phyloP scores from a whole-genome alignment of 2,329 filamentous ascomycete species.

The Ambrosiella beaveri region DNA sequence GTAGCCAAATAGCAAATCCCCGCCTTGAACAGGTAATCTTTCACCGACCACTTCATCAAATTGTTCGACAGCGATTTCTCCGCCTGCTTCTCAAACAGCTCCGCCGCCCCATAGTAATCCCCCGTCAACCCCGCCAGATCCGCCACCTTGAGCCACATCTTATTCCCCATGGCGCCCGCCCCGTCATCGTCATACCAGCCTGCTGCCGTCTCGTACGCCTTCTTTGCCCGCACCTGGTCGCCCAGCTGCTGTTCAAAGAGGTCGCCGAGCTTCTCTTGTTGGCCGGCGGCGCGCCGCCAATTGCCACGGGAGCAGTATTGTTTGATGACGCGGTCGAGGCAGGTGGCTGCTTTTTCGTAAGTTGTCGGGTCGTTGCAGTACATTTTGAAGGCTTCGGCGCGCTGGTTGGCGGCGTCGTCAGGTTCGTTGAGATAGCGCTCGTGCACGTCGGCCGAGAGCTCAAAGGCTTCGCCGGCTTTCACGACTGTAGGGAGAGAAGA shows the following conservation, averaged over 20 bases:
- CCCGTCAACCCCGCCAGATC: conserved; percentile 67
- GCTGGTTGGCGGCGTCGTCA: conserved; percentile 77
- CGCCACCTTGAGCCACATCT: conserved; percentile 80
- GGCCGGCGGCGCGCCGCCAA: conserved; percentile 73
- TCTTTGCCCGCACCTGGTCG: conserved; percentile 61
- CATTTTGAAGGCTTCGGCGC: conserved; percentile 85
- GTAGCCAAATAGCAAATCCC: conserved; percentile 72
- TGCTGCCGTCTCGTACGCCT: conserved; percentile 71
- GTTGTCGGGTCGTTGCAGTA: conserved; percentile 76
- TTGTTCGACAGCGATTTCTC: conserved; percentile 68
- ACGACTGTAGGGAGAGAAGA: conserved; percentile 35
- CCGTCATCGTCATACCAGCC: conserved; percentile 71
- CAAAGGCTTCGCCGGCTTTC: conserved; percentile 75
- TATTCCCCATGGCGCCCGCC: conserved; percentile 36
- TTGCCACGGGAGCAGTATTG: conserved; percentile 84
- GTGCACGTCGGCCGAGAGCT: conserved; percentile 71
- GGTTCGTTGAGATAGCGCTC: conserved; percentile 69
- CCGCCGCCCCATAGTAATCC: conserved; percentile 72
- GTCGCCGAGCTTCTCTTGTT: conserved; percentile 79
- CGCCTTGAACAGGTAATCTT: conserved; percentile 89
- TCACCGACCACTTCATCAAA: conserved; percentile 83
- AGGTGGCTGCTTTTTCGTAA: conserved; percentile 43
- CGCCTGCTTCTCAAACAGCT: conserved; percentile 71
- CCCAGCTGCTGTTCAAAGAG: conserved; percentile 68
- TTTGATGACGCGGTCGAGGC: conserved; percentile 60